phyloP scores from a whole-genome alignment of 352 stramenopile species.

The Phytopythium kandeliae region DNA sequence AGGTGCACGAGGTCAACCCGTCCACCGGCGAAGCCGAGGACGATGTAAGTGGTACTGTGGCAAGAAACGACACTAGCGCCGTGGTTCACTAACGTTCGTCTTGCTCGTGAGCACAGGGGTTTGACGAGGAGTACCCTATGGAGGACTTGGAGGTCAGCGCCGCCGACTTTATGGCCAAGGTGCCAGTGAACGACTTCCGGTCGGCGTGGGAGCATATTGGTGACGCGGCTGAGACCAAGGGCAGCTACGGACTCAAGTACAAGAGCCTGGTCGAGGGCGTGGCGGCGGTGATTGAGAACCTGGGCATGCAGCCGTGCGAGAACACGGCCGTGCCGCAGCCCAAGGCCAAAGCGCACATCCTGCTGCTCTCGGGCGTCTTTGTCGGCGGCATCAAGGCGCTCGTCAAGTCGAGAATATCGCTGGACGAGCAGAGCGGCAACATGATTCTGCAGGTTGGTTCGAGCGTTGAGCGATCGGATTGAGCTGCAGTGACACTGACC shows the following conservation, averaged over 20 bases:
- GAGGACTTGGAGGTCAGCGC: conserved; percentile 95
- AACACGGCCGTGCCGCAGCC: conserved; percentile 86
- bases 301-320: conserved; percentile 97
- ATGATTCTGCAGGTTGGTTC: conserved; percentile 86
- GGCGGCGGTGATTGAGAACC: conserved; percentile 93
- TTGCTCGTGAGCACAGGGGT: conserved; percentile 46
- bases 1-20: conserved; percentile 93
- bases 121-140: conserved; percentile 98
- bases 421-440: conserved; percentile 86
- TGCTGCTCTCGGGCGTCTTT: conserved; percentile 96
- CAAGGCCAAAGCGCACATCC: conserved; percentile 93
- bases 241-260: conserved; percentile 96
- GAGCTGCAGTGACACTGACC: neutral
- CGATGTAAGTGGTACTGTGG: conserved; percentile 23
- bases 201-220: conserved; percentile 95
- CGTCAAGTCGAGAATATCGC: conserved; percentile 93
- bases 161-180: conserved; percentile 97
- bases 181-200: conserved; percentile 94
- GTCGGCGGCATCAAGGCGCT: conserved; percentile 93
- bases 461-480: neutral
- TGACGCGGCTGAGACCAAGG: conserved; percentile 93
- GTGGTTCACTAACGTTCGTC: conserved; percentile 9
- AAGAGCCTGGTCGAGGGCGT: conserved; percentile 96
- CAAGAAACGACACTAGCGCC: neutral
- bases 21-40: conserved; percentile 89